Percentiles rank a stretch among this genome's conserved stretches.
These are phyloP conservation scores for Colletotrichum falcatum DNA, from an alignment of 2,329 filamentous ascomycete genomes.

Conservation along the genomic window DNA sequence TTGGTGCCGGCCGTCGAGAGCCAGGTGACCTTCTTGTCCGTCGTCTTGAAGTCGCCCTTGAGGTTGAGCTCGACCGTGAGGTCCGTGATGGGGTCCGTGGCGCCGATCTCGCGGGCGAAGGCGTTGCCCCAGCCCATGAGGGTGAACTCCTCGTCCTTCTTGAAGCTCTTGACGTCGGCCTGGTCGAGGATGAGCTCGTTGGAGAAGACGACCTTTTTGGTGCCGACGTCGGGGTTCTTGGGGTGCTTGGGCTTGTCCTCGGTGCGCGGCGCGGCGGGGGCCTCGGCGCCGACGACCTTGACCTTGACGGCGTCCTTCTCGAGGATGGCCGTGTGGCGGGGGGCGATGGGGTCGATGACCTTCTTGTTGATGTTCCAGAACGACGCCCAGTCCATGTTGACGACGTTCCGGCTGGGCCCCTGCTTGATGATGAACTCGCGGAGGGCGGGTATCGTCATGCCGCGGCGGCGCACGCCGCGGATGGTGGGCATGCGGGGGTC, in stretches of 20 bases:
- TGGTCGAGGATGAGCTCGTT: slow-evolving; percentile 85
- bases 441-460: slow-evolving; percentile 82
- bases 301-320: slow-evolving; percentile 79
- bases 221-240: slow-evolving; percentile 88
- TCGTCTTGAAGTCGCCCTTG: slow-evolving; percentile 92
- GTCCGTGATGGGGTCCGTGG: slow-evolving; percentile 70
- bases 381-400: slow-evolving; percentile 84
- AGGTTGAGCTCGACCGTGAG: slow-evolving; percentile 90
- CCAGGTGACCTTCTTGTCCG: slow-evolving; percentile 97
- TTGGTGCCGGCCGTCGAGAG: slow-evolving; percentile 80
- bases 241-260: slow-evolving; percentile 88
- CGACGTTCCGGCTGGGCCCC: slow-evolving; percentile 85
- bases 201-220: slow-evolving; percentile 86
- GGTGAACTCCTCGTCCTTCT: slow-evolving; percentile 89
- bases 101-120: slow-evolving; percentile 76
- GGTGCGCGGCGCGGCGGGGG: slow-evolving; percentile 69
- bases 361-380: slow-evolving; percentile 84
- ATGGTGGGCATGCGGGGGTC: slow-evolving; percentile 89
- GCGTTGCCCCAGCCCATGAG: slow-evolving; percentile 98
- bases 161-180: slow-evolving; percentile 84
- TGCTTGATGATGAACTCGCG: slow-evolving; percentile 88
- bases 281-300: slow-evolving; percentile 75
- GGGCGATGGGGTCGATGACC: slow-evolving; percentile 81
- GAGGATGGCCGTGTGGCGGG: slow-evolving; percentile 79
- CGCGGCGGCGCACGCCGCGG: slow-evolving; percentile 80